Conservation (phyloP, 73 alveolate genomes). For the Paraurostyla sp. region DNA sequence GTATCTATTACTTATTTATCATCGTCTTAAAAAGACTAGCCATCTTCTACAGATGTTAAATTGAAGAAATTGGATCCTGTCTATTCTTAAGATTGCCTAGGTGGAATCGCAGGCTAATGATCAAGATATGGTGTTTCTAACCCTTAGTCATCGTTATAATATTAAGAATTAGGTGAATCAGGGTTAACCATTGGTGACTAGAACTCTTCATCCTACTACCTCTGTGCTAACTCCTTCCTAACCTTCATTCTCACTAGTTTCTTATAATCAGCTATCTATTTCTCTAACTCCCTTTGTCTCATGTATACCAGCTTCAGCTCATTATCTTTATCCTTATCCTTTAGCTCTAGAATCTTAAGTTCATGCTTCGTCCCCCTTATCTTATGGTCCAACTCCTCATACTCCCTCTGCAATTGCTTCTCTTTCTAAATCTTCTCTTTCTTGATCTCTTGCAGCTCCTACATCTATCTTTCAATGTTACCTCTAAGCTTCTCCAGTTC, state of each 20-base stretch:
- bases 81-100: background rate
- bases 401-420: background rate
- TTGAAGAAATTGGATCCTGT: background rate
- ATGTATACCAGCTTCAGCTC: background rate
- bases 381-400: background rate
- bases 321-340: conserved; percentile 14
- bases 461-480: background rate
- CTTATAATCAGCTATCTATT: conserved; percentile 17
- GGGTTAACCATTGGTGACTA: background rate
- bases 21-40: background rate
- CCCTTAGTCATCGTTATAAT: background rate
- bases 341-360: background rate
- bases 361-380: background rate
- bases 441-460: background rate
- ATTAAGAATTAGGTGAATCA: background rate
- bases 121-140: background rate
- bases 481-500: background rate
- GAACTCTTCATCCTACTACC: background rate
- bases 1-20: background rate
- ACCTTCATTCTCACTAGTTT: background rate
- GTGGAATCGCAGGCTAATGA: background rate
- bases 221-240: background rate
- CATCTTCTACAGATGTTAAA: background rate
- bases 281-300: conserved; percentile 15
- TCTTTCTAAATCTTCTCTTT: background rate